Base-by-base conservation (phyloP, 2,329 filamentous ascomycete genomes). In the Pyrenophora teres region DNA sequence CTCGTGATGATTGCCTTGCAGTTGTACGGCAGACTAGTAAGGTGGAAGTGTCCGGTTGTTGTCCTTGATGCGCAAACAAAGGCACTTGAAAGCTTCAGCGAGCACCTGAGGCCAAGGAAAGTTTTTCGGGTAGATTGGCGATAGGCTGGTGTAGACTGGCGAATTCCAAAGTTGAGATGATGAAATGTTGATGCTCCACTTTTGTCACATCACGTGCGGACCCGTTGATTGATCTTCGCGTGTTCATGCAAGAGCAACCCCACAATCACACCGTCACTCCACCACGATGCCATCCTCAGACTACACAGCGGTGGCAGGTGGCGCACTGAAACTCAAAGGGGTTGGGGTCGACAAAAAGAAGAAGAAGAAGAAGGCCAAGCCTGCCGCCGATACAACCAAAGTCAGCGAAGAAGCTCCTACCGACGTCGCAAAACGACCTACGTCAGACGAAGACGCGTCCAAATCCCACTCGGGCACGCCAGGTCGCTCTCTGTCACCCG, bases 281-380 rank as follows among this genome's bases (percentile, higher is more conserved):
- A 48, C 44, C 54, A 52, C 48, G 33, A 92, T 92, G 88, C 83
- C 87, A 19, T 81, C 84, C 48, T 87, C 89, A 72, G 90, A 95
- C 63, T 95, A 95, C 78, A 75, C 81, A 40, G 77, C 84, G 50
- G 81, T 83, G 54, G 81, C 85, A 51, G 85, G 87, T 66, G 91
- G 91, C 64, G 88, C 87, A 55, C 83, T 97, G 30, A 93, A 90
- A 71, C 83, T 97, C 54, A 97, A 97, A 78, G 91, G 92, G 67
- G 83, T 79, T 56, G 86, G 83, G 40, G 65, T 71, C 67, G 78
- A 84, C 59, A 85, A 88, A 71, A 89, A 87, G 63, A 84, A 80
- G 67, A 83, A 81, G 63, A 79, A 79, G 62, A 77, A 77, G 60
- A 69, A 62, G 27, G 57, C 71, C 30, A 78, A 76, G 57, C 65